phyloP scores from a whole-genome alignment of 495 filamentous ascomycete genomes.

The Penicillium cosmopolitanum region DNA sequence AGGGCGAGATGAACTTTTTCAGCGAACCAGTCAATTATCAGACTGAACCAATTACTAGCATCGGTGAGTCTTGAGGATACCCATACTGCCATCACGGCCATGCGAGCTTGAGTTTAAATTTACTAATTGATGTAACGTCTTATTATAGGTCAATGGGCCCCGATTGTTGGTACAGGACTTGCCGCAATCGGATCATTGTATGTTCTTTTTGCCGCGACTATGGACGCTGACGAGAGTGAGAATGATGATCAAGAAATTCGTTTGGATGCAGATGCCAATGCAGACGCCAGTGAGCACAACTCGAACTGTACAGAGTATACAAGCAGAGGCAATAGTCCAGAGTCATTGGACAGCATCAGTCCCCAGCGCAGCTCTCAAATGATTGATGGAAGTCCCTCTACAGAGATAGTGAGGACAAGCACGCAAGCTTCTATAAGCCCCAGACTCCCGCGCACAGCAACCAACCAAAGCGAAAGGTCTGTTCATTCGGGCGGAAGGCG shows the following conservation, averaged over 20 bases:
- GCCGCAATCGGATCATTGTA: conserved; percentile 59
- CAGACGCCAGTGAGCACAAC: not conserved
- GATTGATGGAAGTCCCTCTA: not conserved
- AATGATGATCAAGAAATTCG: not conserved
- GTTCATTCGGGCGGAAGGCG: conserved; percentile 37
- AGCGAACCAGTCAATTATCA: conserved; percentile 52
- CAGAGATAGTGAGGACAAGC: not conserved
- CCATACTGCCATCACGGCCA: too few species aligned
- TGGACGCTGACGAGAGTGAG: conserved; percentile 27
- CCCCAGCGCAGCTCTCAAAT: not conserved
- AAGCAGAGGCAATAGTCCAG: not conserved
- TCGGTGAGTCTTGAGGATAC: conserved; percentile 45
- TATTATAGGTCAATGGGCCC: conserved; percentile 56
- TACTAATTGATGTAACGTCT: conserved; percentile 9
- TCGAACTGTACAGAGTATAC: not conserved
- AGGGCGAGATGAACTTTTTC: conserved; percentile 63
- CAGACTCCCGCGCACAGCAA: conserved; percentile 6
- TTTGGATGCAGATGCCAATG: conserved; percentile 12
- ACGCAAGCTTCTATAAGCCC: conserved; percentile 10
- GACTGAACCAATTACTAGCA: conserved; percentile 57
- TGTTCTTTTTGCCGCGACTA: conserved; percentile 44
- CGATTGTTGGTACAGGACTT: conserved; percentile 55
- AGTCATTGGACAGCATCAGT: not conserved
- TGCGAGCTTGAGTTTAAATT: not conserved
- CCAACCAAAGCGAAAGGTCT: conserved; percentile 18